Evolutionary conservation across 306 rosid genomes (phyloP).

Genomic region (Corylus americana): DNA sequence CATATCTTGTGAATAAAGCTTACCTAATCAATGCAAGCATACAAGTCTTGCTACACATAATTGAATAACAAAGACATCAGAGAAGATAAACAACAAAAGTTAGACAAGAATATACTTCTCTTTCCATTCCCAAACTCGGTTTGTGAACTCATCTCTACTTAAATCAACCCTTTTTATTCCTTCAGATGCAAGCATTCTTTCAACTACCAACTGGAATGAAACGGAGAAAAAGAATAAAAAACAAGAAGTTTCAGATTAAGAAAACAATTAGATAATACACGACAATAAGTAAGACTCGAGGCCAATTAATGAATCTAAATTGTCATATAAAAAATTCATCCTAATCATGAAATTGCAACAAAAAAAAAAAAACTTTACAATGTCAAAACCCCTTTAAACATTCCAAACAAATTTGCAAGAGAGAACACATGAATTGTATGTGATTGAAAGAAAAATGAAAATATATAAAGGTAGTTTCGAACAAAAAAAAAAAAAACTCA

Average conservation of each 20-base stretch:
- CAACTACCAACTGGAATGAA: slow-evolving; percentile 86
- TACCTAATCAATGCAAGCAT: not conserved
- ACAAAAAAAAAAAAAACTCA: slow-evolving; percentile 8
- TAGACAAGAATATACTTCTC: slow-evolving; percentile 62
- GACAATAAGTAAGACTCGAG: not conserved
- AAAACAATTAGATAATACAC: too few species aligned
- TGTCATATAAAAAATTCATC: too few species aligned
- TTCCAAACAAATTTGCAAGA: too few species aligned
- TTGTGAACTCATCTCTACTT: slow-evolving; percentile 82
- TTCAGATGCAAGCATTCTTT: slow-evolving; percentile 91
- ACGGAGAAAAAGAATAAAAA: slow-evolving; percentile 27
- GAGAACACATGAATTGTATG: not conserved
- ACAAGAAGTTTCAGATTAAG: slow-evolving; percentile 2
- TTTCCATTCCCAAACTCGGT: slow-evolving; percentile 96
- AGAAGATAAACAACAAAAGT: slow-evolving; percentile 28
- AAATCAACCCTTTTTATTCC: slow-evolving; percentile 79
- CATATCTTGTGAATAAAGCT: not conserved
- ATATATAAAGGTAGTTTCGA: slow-evolving; percentile 13
- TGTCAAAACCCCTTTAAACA: too few species aligned
- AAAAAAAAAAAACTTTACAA: not conserved
- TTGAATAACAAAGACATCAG: slow-evolving; percentile 10
- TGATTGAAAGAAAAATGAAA: not conserved
- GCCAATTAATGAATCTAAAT: too few species aligned
- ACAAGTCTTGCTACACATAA: not conserved
- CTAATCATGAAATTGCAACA: too few species aligned